Percentiles rank a stretch among this genome's conserved stretches.
phyloP scores from a whole-genome alignment of 768 basidiomycete genomes.

The Psilocybe cyanescens region DNA sequence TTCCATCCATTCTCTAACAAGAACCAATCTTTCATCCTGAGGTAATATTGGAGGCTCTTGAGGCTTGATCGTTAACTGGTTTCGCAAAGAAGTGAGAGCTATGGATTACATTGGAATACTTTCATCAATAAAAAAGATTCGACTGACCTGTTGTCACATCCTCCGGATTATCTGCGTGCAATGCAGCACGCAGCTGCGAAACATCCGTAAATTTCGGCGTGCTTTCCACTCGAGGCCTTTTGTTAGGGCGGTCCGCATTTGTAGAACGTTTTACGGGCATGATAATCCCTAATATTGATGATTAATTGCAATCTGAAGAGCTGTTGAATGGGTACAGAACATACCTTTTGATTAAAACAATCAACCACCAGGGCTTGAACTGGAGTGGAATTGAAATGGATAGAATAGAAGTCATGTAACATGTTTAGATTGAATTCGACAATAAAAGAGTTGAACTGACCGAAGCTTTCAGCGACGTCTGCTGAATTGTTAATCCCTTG shows the following conservation, averaged over 20 bases:
- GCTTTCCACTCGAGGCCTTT: slow-evolving; percentile 20
- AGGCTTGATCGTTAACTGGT: slow-evolving; percentile 59
- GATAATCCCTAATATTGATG: background rate
- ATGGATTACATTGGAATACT: slow-evolving; percentile 16
- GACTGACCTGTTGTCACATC: slow-evolving; percentile 33
- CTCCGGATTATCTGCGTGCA: slow-evolving; percentile 37
- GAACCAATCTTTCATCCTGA: slow-evolving; percentile 61
- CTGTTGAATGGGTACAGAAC: background rate
- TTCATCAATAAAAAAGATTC: background rate
- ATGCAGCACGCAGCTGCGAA: slow-evolving; percentile 35
- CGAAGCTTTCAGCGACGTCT: too few relatives aligned
- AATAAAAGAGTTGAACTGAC: too few relatives aligned
- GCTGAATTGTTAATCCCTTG: too few relatives aligned
- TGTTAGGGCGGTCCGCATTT: slow-evolving; percentile 13
- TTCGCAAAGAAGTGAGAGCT: slow-evolving; percentile 60
- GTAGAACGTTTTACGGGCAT: background rate
- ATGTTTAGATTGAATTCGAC: too few relatives aligned
- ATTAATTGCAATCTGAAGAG: background rate
- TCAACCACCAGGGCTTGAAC: too few relatives aligned
- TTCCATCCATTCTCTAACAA: slow-evolving; percentile 69
- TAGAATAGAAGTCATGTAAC: too few relatives aligned
- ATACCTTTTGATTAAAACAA: too few relatives aligned
- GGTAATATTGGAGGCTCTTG: slow-evolving; percentile 51
- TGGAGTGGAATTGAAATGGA: too few relatives aligned
- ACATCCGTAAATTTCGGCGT: slow-evolving; percentile 26